These are phyloP conservation scores for Paecilomyces variotii DNA, from an alignment of 2,329 filamentous ascomycete species.

Conservation along the genomic window DNA sequence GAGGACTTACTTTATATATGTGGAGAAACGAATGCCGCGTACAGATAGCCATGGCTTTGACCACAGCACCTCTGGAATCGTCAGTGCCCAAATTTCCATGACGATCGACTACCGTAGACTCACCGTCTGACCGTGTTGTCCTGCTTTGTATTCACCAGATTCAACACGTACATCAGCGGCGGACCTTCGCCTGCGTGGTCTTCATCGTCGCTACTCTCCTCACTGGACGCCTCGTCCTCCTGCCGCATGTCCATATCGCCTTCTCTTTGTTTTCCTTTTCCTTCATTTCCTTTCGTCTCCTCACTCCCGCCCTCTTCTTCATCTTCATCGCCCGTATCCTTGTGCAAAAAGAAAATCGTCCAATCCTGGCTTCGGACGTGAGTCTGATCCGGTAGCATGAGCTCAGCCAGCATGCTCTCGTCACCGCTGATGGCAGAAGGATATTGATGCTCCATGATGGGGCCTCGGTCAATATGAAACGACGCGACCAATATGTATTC, in stretches of 20 bases:
- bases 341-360: slow-evolving; percentile 98
- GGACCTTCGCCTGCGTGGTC: slow-evolving; percentile 71
- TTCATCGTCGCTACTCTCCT: slow-evolving; percentile 49
- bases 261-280: slow-evolving; percentile 34
- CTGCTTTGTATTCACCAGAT: slow-evolving; percentile 95
- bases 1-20: slow-evolving; percentile 75
- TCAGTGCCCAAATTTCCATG: slow-evolving; percentile 3
- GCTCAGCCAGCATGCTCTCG: slow-evolving; percentile 94
- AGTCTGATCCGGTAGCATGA: slow-evolving; percentile 96
- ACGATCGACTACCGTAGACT: slow-evolving; percentile 7
- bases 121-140: slow-evolving; percentile 78
- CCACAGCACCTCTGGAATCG: slow-evolving; percentile 66
- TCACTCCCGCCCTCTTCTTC: slow-evolving; percentile 55
- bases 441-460: slow-evolving; percentile 98
- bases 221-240: slow-evolving; percentile 39
- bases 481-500: slow-evolving; percentile 97
- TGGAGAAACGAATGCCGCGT: slow-evolving; percentile 95
- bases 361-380: slow-evolving; percentile 93
- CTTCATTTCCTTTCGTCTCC: slow-evolving; percentile 37
- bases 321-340: slow-evolving; percentile 78
- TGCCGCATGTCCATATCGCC: slow-evolving; percentile 44
- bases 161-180: slow-evolving; percentile 91
- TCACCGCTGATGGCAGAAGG: slow-evolving; percentile 91
- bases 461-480: slow-evolving; percentile 92
- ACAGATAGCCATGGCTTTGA: slow-evolving; percentile 98